Conservation (phyloP, 345 rosid species). For the Sonneratia alba region DNA sequence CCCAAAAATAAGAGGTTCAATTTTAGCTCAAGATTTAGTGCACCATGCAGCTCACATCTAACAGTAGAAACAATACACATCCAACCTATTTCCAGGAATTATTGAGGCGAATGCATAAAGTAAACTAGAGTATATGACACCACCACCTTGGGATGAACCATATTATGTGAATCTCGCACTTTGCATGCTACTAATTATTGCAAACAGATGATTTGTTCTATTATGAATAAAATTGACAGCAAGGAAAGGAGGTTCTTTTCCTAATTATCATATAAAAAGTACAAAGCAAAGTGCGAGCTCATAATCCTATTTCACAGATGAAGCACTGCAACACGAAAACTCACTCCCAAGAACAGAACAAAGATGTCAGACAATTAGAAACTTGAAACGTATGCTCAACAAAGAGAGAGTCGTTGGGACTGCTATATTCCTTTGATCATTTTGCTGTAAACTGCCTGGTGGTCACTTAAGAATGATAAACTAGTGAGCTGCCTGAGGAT, state of each 20-base stretch:
- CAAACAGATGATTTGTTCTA: not conserved
- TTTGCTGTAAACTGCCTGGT: not conserved
- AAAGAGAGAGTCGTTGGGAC: not conserved
- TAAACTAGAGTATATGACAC: not conserved
- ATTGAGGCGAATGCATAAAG: not conserved
- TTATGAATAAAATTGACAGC: not conserved
- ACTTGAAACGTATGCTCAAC: not conserved
- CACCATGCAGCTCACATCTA: not conserved
- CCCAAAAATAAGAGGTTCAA: not conserved
- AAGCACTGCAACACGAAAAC: not conserved
- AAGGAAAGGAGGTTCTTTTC: not conserved
- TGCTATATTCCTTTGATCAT: not conserved
- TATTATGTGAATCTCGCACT: not conserved
- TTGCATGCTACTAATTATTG: not conserved
- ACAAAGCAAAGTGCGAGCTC: not conserved
- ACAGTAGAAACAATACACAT: not conserved
- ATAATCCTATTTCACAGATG: not conserved
- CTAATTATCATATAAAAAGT: not conserved
- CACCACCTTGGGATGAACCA: not conserved
- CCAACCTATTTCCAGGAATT: not conserved
- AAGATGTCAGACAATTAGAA: not conserved
- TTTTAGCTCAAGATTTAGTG: not conserved
- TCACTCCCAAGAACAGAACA: not conserved
- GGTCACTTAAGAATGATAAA: not conserved
- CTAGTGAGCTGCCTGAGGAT: not conserved